Evolutionary conservation across 352 stramenopile genomes (phyloP), one percentile per base, ranked within the genome.

Genomic region (Phytopythium oedochilum): DNA sequence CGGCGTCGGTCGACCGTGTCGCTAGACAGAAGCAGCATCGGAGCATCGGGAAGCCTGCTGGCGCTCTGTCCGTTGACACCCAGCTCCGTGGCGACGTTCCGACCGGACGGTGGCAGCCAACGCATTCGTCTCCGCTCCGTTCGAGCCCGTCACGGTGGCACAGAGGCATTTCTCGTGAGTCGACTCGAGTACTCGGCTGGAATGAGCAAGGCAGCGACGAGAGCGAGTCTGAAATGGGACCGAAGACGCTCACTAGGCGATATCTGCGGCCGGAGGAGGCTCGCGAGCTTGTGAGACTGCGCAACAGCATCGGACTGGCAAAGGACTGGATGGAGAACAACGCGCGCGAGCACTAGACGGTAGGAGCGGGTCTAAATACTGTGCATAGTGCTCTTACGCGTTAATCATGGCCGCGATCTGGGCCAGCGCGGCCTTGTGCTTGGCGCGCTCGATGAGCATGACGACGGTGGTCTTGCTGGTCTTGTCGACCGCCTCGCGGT

Each of bases 341-440:
- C 22, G 15, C 36, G 44, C 26, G 12, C 11, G 54, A 39, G 11
- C 20, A n/a, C n/a, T 39, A 53, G 12, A 55, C 6, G 28, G 56
- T 51, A 44, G 35, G 48, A 51, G 17, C 3, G 40, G 40, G 40
- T 57, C 64, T 80, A 86, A 83, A 81, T 83, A 81, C 58, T 62
- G 58, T 65, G 72, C 11, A 35, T 23, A 4, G 22, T 55, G 36
- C 14, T 22, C 35, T 82, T 89, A 94, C 63, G 71, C 67, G 59
- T 91, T 89, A 66, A 94, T 88, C 82, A 92, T 94, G 39, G 73
- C 70, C 42, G 78, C 71, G 58, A 94, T 90, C 47, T 50, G 89
- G 53, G 71, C 59, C 45, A 92, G 66, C 53, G 84, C 79, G n/a
- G 72, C 82, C 60, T 92, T 92, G 76, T 94, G 84, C 53, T 85